Percentiles rank a stretch among this genome's conserved stretches.
Conservation (phyloP, 306 rosid species). For the Sechiopsis laciniata region DNA sequence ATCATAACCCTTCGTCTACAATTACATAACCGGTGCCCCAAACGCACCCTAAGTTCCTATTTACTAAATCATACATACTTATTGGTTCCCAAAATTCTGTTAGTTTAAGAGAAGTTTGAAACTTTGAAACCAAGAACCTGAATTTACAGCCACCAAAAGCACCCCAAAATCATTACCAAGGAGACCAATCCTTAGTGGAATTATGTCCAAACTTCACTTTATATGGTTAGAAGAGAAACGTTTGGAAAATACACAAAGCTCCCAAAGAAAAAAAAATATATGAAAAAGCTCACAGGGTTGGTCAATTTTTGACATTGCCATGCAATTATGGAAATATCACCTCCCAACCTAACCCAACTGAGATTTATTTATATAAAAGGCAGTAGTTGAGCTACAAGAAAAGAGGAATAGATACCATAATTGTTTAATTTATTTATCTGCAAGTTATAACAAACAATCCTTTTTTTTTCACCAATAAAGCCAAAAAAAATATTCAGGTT, state of each 20-base stretch:
- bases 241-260: background rate
- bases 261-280: background rate
- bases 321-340: background rate
- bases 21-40: no score
- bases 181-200: background rate
- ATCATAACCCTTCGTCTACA: no score
- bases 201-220: background rate
- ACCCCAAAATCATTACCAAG: background rate
- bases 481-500: background rate
- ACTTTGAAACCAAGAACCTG: no score
- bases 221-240: background rate
- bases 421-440: slow-evolving; percentile 9
- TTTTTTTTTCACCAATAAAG: background rate
- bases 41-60: no score
- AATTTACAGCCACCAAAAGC: no score
- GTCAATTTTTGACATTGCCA: slow-evolving; percentile 1
- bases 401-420: background rate
- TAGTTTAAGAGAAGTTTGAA: no score
- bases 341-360: background rate
- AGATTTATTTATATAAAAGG: background rate
- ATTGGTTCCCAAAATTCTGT: no score
- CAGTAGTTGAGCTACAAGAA: background rate
- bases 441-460: background rate
- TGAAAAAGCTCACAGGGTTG: background rate
- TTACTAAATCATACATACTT: no score